A percentile compares a stretch with the other conserved stretches of the same genome.
These are phyloP conservation scores for Begonia masoniana DNA, from an alignment of 306 rosid species.

Conservation along the genomic window DNA sequence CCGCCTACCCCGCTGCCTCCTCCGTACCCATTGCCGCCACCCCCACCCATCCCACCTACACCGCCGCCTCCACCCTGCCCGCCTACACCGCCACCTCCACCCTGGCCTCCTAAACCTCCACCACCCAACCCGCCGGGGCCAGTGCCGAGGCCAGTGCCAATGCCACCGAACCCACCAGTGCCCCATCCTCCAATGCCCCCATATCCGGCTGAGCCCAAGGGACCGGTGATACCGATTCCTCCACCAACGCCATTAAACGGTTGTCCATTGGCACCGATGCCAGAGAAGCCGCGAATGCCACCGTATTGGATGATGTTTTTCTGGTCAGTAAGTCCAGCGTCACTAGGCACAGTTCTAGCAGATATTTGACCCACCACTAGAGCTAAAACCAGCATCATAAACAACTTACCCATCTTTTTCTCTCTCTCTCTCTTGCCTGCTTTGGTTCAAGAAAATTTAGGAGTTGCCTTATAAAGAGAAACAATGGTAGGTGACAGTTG, in stretches of 20 bases:
- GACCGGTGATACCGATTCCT: conserved; percentile 19
- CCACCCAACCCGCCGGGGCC: too few relatives aligned
- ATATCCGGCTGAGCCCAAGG: background rate
- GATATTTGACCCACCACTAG: conserved; percentile 25
- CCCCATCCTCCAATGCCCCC: conserved; percentile 17
- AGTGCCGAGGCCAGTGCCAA: background rate
- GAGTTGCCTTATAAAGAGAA: conserved; percentile 19
- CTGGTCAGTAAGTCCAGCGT: conserved; percentile 44
- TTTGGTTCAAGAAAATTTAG: too few relatives aligned
- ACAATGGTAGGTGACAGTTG: background rate
- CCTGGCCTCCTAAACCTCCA: conserved; percentile 17
- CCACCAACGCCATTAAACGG: conserved; percentile 55
- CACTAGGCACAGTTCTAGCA: conserved; percentile 39
- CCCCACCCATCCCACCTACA: too few relatives aligned
- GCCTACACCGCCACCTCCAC: conserved; percentile 14
- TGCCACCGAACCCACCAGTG: conserved; percentile 13
- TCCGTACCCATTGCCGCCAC: too few relatives aligned
- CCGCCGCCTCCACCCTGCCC: too few relatives aligned
- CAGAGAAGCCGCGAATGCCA: conserved; percentile 48
- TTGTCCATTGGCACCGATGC: conserved; percentile 42
- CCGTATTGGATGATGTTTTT: conserved; percentile 50
- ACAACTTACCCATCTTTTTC: conserved; percentile 27
- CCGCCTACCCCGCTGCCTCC: too few relatives aligned
- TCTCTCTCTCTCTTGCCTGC: background rate
- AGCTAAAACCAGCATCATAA: conserved; percentile 38